Conservation (phyloP, 1,284 basidiomycete species). For the Trichosporon ovoides region DNA sequence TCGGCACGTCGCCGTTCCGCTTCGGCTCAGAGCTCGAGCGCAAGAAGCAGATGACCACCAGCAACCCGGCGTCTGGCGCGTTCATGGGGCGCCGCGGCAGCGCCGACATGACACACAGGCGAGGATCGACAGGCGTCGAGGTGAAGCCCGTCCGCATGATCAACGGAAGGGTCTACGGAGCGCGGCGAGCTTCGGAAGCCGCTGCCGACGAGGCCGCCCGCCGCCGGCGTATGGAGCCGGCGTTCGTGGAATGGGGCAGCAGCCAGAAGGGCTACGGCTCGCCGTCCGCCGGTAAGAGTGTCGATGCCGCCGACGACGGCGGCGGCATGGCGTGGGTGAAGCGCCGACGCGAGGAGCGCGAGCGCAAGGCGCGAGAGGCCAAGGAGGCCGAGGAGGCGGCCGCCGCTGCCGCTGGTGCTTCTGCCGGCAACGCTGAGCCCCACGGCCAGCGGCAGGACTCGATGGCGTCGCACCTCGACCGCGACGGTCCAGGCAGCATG, state of each 20-base stretch:
- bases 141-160: constrained; percentile 40
- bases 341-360: constrained; percentile 40
- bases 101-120: background rate
- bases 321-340: constrained; percentile 49
- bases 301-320: constrained; percentile 46
- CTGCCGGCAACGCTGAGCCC: background rate
- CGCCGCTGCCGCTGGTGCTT: background rate
- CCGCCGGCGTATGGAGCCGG: constrained; percentile 37
- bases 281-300: constrained; percentile 6
- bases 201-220: constrained; percentile 27
- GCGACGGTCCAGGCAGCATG: constrained; percentile 8
- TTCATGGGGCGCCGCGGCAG: constrained; percentile 1
- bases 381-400: constrained; percentile 19
- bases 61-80: background rate
- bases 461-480: background rate
- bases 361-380: constrained; percentile 28
- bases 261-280: background rate
- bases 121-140: background rate
- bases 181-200: constrained; percentile 38
- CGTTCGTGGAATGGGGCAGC: constrained; percentile 47
- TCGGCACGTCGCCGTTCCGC: constrained; percentile 27
- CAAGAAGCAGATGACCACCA: background rate
- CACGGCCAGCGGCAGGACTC: constrained; percentile 5
- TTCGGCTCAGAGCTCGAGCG: background rate
- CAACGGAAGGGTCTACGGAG: constrained; percentile 48